Percentiles rank a stretch among this genome's conserved stretches.
Evolutionary conservation across 495 filamentous ascomycete species (phyloP).

Genomic region (Penicillium antarcticum): DNA sequence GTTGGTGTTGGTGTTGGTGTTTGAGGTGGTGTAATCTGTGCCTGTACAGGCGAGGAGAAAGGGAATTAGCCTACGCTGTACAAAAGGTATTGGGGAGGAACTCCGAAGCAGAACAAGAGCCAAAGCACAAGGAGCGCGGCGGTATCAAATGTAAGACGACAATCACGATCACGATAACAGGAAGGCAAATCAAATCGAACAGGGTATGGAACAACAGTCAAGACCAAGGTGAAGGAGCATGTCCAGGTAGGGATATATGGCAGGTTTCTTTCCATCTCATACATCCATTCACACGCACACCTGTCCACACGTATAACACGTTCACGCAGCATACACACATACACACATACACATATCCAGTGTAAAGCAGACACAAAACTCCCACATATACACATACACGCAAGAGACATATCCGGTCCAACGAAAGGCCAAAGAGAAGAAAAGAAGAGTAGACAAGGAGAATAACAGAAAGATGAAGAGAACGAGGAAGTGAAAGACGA

Average conservation of each 20-base stretch:
- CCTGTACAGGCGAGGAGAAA: slow-evolving; percentile 32
- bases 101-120: slow-evolving; percentile 14
- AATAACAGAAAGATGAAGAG: no score
- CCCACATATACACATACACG: slow-evolving; percentile 20
- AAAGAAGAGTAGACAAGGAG: slow-evolving; percentile 18
- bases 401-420: slow-evolving; percentile 9
- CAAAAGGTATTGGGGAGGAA: slow-evolving; percentile 16
- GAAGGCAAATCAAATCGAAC: slow-evolving; percentile 18
- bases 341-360: slow-evolving; percentile 1
- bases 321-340: not conserved
- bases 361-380: slow-evolving; percentile 1
- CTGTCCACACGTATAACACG: slow-evolving; percentile 2
- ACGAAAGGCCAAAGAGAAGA: slow-evolving; percentile 8
- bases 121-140: slow-evolving; percentile 18
- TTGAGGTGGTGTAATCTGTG: slow-evolving; percentile 25
- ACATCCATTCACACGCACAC: slow-evolving; percentile 10
- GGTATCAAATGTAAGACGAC: slow-evolving; percentile 17
- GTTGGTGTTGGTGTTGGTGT: no score
- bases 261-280: slow-evolving; percentile 8
- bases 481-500: no score
- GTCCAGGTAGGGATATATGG: slow-evolving; percentile 23
- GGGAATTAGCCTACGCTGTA: slow-evolving; percentile 47
- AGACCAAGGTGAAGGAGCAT: slow-evolving; percentile 9
- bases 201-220: slow-evolving; percentile 28
- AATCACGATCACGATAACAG: slow-evolving; percentile 12